Evolutionary conservation across 345 rosid genomes (phyloP), one percentile per base, ranked within the genome.

Genomic region (Camelina laxa): DNA sequence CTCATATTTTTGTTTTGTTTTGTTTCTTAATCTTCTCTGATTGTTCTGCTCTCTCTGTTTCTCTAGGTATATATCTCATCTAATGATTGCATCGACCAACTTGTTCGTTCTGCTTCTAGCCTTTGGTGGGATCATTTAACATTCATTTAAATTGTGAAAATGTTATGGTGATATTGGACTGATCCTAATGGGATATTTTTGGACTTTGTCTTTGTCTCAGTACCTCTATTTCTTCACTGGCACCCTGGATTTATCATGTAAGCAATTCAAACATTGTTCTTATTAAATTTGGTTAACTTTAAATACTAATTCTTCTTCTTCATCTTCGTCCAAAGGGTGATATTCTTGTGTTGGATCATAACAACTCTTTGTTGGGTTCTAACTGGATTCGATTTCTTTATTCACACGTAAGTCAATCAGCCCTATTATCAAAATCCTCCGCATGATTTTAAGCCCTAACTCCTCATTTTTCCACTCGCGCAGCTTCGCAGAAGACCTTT

Each of bases 271-370:
- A 33, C 24, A 16, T 55, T 63, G 4, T 10, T 77, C 8, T 19
- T 65, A 4, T 66, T 17, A 3, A 19, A 20, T 36, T 56, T 0
- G 5, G 5, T 4, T 48, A 42, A 48, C 11, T n/a, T 22, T 19
- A 27, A 53, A 20, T 11, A 41, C 42, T 60, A 3, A 27, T 20
- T 41, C 55, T n/a, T 47, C 13, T 17, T 51, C 3, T 5, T 24
- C 30, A 33, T 75, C 60, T 85, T 61, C 5, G 7, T 44, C 1
- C 24, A n/a, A 22, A 91, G 97, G 21, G 80, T 87, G 76, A 83
- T 91, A 65, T 24, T 84, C 63, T 33, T 82, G 35, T 89, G 85
- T 81, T 91, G 97, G 97, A 83, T 89, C 79, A 69, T 89, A 65
- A 86, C 91, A 27, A 76, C 87, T 39, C 20, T 87, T 22, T 77